A percentile compares a stretch with the other conserved stretches of the same genome.
These are phyloP conservation scores for Grigorovia transvaalensis DNA, from an alignment of 805 yeast genomes.

Conservation along the genomic window DNA sequence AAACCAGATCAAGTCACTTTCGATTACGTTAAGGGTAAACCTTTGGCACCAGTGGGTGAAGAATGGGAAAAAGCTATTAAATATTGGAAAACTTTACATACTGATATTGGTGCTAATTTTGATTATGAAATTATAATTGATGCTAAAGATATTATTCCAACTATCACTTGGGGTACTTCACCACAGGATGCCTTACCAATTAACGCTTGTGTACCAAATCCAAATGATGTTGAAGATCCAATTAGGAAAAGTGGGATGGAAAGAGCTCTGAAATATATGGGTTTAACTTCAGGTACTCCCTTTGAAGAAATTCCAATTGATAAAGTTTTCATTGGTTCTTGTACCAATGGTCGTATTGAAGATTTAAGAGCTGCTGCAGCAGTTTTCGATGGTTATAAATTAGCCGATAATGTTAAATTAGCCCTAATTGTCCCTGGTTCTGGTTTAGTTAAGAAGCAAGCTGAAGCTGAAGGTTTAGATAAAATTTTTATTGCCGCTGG, in stretches of 20 bases:
- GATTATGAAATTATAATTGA: slow-evolving; percentile 75
- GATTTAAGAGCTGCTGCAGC: slow-evolving; percentile 93
- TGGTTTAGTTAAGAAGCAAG: slow-evolving; percentile 86
- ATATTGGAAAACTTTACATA: slow-evolving; percentile 82
- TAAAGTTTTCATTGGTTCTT: slow-evolving; percentile 95
- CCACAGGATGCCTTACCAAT: slow-evolving; percentile 98
- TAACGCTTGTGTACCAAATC: slow-evolving; percentile 85
- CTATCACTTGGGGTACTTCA: slow-evolving; percentile 99
- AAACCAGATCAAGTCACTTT: slow-evolving; percentile 88
- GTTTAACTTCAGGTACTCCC: slow-evolving; percentile 74
- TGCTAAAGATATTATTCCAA: slow-evolving; percentile 83
- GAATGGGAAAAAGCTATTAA: slow-evolving; percentile 91
- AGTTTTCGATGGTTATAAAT: slow-evolving; percentile 81
- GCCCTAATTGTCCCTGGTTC: slow-evolving; percentile 97
- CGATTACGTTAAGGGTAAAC: slow-evolving; percentile 84
- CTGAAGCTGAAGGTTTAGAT: slow-evolving; percentile 91
- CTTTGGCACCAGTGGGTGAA: slow-evolving; percentile 85
- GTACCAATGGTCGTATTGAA: slow-evolving; percentile 96
- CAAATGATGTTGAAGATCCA: slow-evolving; percentile 60
- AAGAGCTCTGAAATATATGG: slow-evolving; percentile 89
- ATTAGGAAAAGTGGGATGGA: slow-evolving; percentile 74
- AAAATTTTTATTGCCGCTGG: slow-evolving; percentile 87
- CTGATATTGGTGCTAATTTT: slow-evolving; percentile 86
- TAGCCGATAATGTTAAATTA: slow-evolving; percentile 69
- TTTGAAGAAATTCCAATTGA: slow-evolving; percentile 65